Conservation (phyloP, 805 yeast genomes). For the Candida tallmaniae region DNA sequence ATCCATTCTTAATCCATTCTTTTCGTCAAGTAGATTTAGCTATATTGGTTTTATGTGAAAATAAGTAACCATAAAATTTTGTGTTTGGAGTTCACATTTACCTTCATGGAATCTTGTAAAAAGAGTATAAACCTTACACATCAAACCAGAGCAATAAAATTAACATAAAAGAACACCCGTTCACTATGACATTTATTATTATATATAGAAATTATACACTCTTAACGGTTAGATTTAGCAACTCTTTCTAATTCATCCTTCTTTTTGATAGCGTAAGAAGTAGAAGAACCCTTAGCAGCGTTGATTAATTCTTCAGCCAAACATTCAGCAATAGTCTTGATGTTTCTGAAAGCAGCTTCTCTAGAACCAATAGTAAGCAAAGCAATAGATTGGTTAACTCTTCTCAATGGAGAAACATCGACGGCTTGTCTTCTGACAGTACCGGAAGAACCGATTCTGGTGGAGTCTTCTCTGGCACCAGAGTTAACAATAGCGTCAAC, state of each 20-base stretch:
- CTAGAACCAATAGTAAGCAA: slow-evolving; percentile 99
- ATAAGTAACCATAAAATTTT: too few species aligned
- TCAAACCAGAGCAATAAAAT: too few species aligned
- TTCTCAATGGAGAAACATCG: slow-evolving; percentile 99
- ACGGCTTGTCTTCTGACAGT: slow-evolving; percentile 99
- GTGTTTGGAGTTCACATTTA: too few species aligned
- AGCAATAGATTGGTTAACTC: slow-evolving; percentile 99
- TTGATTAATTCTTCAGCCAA: slow-evolving; percentile 99
- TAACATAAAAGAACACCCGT: neutral
- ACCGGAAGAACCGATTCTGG: slow-evolving; percentile 99
- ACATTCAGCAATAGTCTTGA: slow-evolving; percentile 99
- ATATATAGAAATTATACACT: slow-evolving; percentile 14
- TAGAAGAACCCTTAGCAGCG: slow-evolving; percentile 99
- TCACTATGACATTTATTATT: slow-evolving; percentile 4
- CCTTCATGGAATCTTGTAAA: too few species aligned
- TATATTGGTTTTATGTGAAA: too few species aligned
- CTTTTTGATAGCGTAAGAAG: slow-evolving; percentile 99
- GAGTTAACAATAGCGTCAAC: slow-evolving; percentile 99
- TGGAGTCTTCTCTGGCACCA: slow-evolving; percentile 99
- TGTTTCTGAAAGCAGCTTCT: slow-evolving; percentile 99
- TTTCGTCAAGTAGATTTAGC: too few species aligned
- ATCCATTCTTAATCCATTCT: too few species aligned
- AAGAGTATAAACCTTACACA: too few species aligned
- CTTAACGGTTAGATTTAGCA: slow-evolving; percentile 99
- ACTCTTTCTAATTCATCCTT: slow-evolving; percentile 99